Evolutionary conservation across 768 basidiomycete genomes (phyloP).

Genomic region (Russula sp.): DNA sequence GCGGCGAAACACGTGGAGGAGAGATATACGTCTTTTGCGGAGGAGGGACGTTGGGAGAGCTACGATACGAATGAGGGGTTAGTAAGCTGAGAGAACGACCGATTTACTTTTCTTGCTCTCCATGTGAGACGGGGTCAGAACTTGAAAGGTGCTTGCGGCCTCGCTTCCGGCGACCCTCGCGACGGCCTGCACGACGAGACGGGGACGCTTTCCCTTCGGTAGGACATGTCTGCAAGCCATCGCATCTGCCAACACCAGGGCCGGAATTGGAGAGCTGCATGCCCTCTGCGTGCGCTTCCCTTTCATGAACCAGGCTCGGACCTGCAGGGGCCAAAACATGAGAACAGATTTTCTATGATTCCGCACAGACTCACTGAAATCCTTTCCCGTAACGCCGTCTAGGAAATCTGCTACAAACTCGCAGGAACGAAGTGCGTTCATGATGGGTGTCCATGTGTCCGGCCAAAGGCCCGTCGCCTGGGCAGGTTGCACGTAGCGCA

Average conservation of each 20-base stretch:
- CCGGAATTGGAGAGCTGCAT: background rate
- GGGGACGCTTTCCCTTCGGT: background rate
- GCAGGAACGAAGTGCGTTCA: slow-evolving; percentile 14
- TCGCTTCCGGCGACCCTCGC: background rate
- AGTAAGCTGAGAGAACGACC: background rate
- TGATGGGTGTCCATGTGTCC: slow-evolving; percentile 7
- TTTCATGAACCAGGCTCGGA: background rate
- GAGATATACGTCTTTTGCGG: slow-evolving; percentile 13
- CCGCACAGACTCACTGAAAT: background rate
- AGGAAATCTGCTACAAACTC: slow-evolving; percentile 11
- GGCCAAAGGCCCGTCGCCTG: slow-evolving; percentile 14
- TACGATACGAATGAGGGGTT: background rate
- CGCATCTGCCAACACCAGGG: background rate
- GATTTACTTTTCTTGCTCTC: background rate
- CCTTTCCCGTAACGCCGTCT: background rate
- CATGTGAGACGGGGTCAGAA: background rate
- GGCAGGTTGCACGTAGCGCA: slow-evolving; percentile 15
- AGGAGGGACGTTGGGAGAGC: background rate
- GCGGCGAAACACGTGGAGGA: background rate
- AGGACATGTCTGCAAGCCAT: background rate
- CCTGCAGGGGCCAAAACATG: background rate
- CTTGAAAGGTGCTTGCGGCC: background rate
- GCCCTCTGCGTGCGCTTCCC: too few species aligned
- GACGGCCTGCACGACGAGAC: background rate
- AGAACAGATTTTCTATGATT: background rate